Percentiles rank a stretch among this genome's conserved stretches.
These are phyloP conservation scores for Magnusiomyces magnusii DNA, from an alignment of 1,139 yeast species.

Conservation along the genomic window DNA sequence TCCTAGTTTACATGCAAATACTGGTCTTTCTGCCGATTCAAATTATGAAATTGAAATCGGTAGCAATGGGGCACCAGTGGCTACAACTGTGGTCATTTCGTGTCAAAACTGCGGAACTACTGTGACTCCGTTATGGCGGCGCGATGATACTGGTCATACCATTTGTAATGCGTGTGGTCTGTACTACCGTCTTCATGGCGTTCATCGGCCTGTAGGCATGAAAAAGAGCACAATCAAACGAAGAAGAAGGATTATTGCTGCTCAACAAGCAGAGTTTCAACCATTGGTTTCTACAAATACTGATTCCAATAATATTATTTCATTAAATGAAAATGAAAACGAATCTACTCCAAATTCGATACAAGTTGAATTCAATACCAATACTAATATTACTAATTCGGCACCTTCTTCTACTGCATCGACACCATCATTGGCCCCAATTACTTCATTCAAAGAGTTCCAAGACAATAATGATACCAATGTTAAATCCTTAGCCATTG, in stretches of 20 bases:
- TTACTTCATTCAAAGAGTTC: neutral
- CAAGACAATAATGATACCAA: neutral
- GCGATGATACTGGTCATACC: constrained; percentile 89
- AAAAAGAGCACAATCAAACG: constrained; percentile 92
- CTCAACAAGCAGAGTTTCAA: constrained; percentile 8
- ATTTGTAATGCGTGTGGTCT: constrained; percentile 94
- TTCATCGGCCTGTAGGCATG: constrained; percentile 81
- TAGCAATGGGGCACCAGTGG: neutral
- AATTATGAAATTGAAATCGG: neutral
- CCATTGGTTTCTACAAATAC: no score
- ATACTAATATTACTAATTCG: no score
- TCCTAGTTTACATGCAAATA: no score
- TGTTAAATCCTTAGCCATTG: constrained; percentile 26
- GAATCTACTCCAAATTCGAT: constrained; percentile 8
- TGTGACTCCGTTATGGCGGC: constrained; percentile 93
- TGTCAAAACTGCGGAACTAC: constrained; percentile 90
- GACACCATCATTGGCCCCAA: neutral
- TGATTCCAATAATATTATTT: constrained; percentile 4
- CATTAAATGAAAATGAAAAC: constrained; percentile 4
- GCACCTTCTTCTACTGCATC: no score
- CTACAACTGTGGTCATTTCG: constrained; percentile 23
- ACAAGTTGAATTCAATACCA: no score
- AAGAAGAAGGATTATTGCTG: constrained; percentile 43
- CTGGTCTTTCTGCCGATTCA: no score
- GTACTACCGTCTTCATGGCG: constrained; percentile 85